Evolutionary conservation across 2,329 filamentous ascomycete species (phyloP).

Genomic region (Colletotrichum echinochloae): DNA sequence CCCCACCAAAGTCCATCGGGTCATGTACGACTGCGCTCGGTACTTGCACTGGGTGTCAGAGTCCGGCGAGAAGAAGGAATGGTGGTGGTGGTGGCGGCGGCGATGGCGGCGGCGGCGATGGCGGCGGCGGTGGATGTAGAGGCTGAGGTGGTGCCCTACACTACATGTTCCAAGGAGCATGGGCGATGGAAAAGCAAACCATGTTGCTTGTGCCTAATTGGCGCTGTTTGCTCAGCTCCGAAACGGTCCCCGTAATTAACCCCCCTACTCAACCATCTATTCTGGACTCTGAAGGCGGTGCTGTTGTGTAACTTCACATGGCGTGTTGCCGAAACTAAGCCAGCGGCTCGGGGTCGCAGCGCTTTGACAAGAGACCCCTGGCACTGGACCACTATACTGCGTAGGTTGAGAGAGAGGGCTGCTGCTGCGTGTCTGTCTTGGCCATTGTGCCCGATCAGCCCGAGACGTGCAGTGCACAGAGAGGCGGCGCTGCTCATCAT

Average conservation of each 20-base stretch:
- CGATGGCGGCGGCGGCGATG: not conserved
- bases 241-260: not conserved
- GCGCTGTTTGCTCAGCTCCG: not conserved
- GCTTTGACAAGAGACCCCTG: conserved; percentile 12
- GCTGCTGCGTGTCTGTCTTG: not conserved
- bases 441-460: conserved; percentile 7
- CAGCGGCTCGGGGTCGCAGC: conserved; percentile 22
- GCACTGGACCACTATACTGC: too few relatives aligned
- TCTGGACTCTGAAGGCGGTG: not conserved
- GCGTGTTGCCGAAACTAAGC: conserved; percentile 35
- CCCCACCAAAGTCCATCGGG: conserved; percentile 39
- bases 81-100: not conserved
- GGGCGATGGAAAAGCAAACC: not conserved
- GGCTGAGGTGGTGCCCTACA: not conserved
- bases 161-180: not conserved
- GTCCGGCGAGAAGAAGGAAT: conserved; percentile 18
- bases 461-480: not conserved
- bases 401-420: too few relatives aligned
- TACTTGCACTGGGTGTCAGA: conserved; percentile 27
- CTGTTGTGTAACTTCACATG: conserved; percentile 11
- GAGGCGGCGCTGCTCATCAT: not conserved
- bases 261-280: not conserved
- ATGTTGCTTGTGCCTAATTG: not conserved
- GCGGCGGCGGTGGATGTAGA: not conserved
- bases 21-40: conserved; percentile 28